Percentiles rank a stretch among this genome's conserved stretches.
Evolutionary conservation across 352 stramenopile genomes (phyloP).

Genomic region (Peronospora tabacina): DNA sequence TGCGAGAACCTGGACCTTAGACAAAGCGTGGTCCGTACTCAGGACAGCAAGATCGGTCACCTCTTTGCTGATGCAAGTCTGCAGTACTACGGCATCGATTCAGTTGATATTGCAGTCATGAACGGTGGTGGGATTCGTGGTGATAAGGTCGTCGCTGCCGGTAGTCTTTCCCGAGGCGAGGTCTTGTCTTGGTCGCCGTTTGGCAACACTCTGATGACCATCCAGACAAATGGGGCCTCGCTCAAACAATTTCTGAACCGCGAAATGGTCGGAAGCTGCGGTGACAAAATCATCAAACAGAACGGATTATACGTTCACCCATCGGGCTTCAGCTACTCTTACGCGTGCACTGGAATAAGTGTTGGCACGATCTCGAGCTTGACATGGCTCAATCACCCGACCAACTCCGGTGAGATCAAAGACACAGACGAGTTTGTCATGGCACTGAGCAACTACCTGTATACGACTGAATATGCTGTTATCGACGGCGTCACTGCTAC

Average conservation of each 20-base stretch:
- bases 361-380: conserved; percentile 38
- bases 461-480: conserved; percentile 40
- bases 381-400: conserved; percentile 55
- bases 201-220: conserved; percentile 56
- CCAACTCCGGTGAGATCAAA: conserved; percentile 32
- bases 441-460: conserved; percentile 49
- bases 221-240: conserved; percentile 44
- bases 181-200: conserved; percentile 62
- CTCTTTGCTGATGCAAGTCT: conserved; percentile 45
- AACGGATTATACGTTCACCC: conserved; percentile 67
- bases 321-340: conserved; percentile 60
- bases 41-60: conserved; percentile 45
- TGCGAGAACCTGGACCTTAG: conserved; percentile 50
- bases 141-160: conserved; percentile 46
- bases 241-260: conserved; percentile 52
- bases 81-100: conserved; percentile 43
- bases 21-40: conserved; percentile 40
- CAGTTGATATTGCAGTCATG: conserved; percentile 46
- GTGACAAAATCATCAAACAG: conserved; percentile 31
- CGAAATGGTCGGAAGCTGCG: conserved; percentile 47
- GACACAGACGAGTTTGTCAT: conserved; percentile 57
- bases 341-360: conserved; percentile 40
- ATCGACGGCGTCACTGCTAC: conserved; percentile 31
- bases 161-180: conserved; percentile 44
- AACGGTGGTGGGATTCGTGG: conserved; percentile 65